Percentiles rank a stretch among this genome's conserved stretches.
Conservation (phyloP, 2,329 filamentous ascomycete genomes). For the Colletotrichum plurivorum region DNA sequence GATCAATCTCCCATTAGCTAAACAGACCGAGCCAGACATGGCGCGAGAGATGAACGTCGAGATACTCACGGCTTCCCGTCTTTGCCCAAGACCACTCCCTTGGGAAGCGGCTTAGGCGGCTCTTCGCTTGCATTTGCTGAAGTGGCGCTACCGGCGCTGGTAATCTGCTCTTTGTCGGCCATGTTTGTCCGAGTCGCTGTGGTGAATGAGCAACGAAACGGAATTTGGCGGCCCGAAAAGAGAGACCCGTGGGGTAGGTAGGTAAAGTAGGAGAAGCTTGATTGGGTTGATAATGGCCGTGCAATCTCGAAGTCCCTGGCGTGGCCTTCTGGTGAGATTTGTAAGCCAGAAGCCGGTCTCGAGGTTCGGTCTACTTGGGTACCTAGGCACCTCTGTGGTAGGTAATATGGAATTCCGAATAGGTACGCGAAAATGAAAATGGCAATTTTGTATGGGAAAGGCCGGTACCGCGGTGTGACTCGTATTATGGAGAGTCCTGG, state of each 20-base stretch:
- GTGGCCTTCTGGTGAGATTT: too few relatives aligned
- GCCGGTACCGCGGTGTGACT: too few relatives aligned
- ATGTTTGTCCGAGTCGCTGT: constrained; percentile 63
- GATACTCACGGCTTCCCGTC: constrained; percentile 85
- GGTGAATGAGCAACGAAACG: constrained; percentile 60
- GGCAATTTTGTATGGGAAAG: too few relatives aligned
- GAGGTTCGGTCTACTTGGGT: too few relatives aligned
- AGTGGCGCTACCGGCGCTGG: neutral
- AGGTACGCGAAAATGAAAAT: too few relatives aligned
- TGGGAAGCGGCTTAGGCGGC: constrained; percentile 71
- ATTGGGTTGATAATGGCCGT: constrained; percentile 1
- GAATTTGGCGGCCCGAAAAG: neutral
- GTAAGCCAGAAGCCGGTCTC: too few relatives aligned
- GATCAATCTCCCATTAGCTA: constrained; percentile 1
- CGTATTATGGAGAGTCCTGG: too few relatives aligned
- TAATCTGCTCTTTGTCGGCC: constrained; percentile 23
- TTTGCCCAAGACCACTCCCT: constrained; percentile 81
- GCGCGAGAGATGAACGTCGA: neutral
- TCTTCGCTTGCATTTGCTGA: constrained; percentile 43
- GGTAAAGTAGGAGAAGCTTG: neutral
- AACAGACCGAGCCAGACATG: neutral
- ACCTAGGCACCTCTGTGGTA: too few relatives aligned
- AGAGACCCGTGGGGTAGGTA: neutral
- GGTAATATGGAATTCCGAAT: too few relatives aligned
- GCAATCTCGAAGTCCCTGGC: neutral